Base-by-base conservation (phyloP, 495 filamentous ascomycete species). In the Trichoderma reesei region DNA sequence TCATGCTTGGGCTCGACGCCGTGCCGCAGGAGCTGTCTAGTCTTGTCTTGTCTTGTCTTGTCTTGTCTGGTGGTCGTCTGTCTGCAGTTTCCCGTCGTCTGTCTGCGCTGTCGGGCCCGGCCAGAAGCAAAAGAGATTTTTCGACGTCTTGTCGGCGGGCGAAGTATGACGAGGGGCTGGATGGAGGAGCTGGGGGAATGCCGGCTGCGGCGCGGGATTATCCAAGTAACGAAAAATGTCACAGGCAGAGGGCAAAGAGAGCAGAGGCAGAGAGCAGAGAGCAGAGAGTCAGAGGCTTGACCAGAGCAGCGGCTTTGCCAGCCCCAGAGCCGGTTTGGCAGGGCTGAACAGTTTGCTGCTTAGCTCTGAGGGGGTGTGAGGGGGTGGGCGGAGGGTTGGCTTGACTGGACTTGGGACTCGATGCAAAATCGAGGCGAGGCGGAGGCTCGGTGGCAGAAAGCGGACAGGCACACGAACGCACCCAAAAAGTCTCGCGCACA, bases 401-500 rank as follows among this genome's bases (percentile, higher is more conserved):
- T 36, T 33, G 20, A 56, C 34, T 1, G 48, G 14, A 42, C 41
- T 13, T 16, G 41, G 14, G n/a, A n/a, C 41, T 18, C 20, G 38
- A 31, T 31, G 26, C 26, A 16, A 31, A 56, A 31, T 56, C 51
- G 51, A 56, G 51, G 46, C 46, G 46, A 46, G 42, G 46, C n/a
- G 51, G 51, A 14, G 51, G 51, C 51, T 56, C 51, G 51, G 51
- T 56, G 51, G 51, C 14, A 56, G 51, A 56, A 56, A 33, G 51
- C 51, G 51, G 51, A 56, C 26, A 56, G 46, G 18, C 46, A 54
- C 20, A n/a, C 48, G 26, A 14, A 56, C 51, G 51, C 51, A 54
- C n/a, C n/a, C 6, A 26, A 26, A 44, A 44, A 1, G 44, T 48
- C 44, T 48, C 44, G 7, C 44, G 11, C 38, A 39, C 38, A 39